Base-by-base conservation (phyloP, 2,329 filamentous ascomycete species). In the Aspergillus phoenicis region DNA sequence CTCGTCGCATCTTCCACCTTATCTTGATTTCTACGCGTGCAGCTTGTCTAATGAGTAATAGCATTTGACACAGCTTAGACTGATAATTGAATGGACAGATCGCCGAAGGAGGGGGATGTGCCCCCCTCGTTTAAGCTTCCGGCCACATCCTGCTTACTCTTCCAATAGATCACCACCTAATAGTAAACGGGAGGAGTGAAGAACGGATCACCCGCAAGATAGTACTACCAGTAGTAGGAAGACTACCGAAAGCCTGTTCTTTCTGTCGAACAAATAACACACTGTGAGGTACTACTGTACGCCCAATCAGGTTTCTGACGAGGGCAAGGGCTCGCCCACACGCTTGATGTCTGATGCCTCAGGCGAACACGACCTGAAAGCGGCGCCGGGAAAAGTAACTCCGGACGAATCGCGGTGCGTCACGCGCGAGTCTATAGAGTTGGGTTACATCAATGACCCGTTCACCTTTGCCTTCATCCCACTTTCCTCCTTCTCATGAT, bases 361-460 rank as follows among this genome's bases (percentile, higher is more conserved):
- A 55, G 52, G 52, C 53, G n/a, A 11, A 24, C 5, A 33, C n/a
- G 24, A 15, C 26, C 53, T 8, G 53, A 56, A 56, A 22, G 39
- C 53, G 39, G 53, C 8, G 8, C 20, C 24, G 39, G 41, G 54
- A 15, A 39, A 49, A 24, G 43, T 8, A 39, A 38, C 33, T 57
- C 54, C 54, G 54, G 43, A 28, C 54, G 43, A 49, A 57, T 48
- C 54, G 43, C 43, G 24, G 38, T 6, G 43, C 22, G 15, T n/a
- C 15, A 30, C 26, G 45, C 45, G 22, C 22, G 8, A 49, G 15
- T 13, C 5, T 24, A 28, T 28, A 51, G 47, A 51, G 45, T 49
- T 49, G 47, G 26, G 47, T 22, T 43, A 28, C 28, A 49, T 49
- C 54, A 36, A 33, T 45, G 53, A 51, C 47, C 47, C 47, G 47